A percentile compares a stretch with the other conserved stretches of the same genome.
Conservation (phyloP, 257 asterid species). For the Handroanthus guayacan region DNA sequence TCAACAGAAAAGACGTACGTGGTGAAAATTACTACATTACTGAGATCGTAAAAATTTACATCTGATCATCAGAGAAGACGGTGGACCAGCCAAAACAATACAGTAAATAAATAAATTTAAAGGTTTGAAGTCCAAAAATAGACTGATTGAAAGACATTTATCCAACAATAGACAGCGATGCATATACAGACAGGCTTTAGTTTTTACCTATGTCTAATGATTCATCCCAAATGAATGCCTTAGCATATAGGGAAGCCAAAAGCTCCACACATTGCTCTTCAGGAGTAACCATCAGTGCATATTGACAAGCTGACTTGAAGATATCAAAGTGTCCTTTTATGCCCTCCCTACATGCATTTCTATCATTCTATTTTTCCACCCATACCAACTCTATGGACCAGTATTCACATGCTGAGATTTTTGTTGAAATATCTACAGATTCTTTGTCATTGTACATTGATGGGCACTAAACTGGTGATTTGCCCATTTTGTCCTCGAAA, state of each 20-base stretch:
- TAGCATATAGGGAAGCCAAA: conserved; percentile 43
- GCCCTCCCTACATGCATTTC: not conserved
- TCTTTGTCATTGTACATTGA: not conserved
- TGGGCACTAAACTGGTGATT: too few relatives aligned
- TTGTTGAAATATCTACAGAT: not conserved
- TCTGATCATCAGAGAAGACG: not conserved
- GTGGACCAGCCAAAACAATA: not conserved
- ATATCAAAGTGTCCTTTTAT: conserved; percentile 25
- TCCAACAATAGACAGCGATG: not conserved
- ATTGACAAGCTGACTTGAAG: conserved; percentile 35
- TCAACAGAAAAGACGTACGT: too few relatives aligned
- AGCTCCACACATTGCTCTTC: conserved; percentile 42
- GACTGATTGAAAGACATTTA: not conserved
- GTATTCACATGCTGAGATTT: conserved; percentile 30
- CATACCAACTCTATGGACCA: conserved; percentile 34
- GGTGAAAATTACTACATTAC: not conserved
- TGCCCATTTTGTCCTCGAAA: too few relatives aligned
- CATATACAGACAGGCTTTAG: not conserved
- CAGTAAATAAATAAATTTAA: not conserved
- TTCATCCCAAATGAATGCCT: conserved; percentile 21
- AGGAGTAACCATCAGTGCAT: not conserved
- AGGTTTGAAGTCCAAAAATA: not conserved
- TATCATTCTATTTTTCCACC: not conserved
- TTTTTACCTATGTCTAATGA: not conserved
- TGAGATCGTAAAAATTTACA: not conserved